Conservation (phyloP, 305 asterid species). For the Solanum hybrid region DNA sequence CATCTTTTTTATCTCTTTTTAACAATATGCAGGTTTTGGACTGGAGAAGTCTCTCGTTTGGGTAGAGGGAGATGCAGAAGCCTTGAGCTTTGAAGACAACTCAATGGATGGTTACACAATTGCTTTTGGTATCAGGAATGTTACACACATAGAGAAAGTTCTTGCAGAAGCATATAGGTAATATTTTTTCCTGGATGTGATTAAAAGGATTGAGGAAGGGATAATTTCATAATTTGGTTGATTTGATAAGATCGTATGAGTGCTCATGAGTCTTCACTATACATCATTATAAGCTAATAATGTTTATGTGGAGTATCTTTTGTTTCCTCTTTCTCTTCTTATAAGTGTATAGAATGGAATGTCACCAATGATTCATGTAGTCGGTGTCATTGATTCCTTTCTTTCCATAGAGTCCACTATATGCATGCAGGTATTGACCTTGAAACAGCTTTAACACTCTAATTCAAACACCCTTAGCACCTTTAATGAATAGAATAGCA, state of each 20-base stretch:
- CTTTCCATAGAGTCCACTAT: too few species aligned
- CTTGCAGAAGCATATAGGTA: slow-evolving; percentile 92
- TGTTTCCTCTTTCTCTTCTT: not conserved
- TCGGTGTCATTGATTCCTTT: not conserved
- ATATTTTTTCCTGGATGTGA: not conserved
- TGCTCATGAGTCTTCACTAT: not conserved
- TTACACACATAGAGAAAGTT: slow-evolving; percentile 79
- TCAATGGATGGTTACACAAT: slow-evolving; percentile 94
- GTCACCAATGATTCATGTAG: not conserved
- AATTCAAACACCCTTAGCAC: too few species aligned
- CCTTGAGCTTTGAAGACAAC: slow-evolving; percentile 55
- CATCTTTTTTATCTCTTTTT: not conserved
- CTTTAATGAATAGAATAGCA: too few species aligned
- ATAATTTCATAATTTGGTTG: not conserved
- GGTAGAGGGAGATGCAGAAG: slow-evolving; percentile 96
- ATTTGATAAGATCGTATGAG: not conserved
- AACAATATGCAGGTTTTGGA: slow-evolving; percentile 37
- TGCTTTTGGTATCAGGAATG: slow-evolving; percentile 95
- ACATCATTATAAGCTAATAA: not conserved
- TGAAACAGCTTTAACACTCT: too few species aligned
- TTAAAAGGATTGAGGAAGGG: not conserved
- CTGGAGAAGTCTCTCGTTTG: slow-evolving; percentile 58
- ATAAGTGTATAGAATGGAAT: not conserved
- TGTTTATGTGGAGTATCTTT: not conserved
- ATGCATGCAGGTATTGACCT: too few species aligned